Evolutionary conservation across 768 basidiomycete genomes (phyloP).

Genomic region (Lactarius hengduanensis): DNA sequence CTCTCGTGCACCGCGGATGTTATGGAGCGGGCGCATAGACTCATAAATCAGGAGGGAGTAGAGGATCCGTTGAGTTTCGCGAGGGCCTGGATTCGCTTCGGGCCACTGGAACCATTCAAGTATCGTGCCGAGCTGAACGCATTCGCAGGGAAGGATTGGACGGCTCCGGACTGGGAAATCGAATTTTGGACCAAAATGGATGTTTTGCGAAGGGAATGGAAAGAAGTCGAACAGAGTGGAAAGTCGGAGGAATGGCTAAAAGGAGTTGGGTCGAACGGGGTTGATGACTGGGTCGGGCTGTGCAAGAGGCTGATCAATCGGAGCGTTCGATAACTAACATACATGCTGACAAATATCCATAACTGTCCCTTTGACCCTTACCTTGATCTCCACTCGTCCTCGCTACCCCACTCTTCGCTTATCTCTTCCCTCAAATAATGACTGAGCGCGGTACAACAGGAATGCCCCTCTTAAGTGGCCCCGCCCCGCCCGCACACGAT

Average conservation of each 20-base stretch:
- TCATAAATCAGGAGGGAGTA: slow-evolving; percentile 23
- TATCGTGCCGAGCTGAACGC: slow-evolving; percentile 61
- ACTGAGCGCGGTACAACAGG: slow-evolving; percentile 37
- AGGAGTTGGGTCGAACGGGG: slow-evolving; percentile 58
- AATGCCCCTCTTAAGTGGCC: slow-evolving; percentile 70
- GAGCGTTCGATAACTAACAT: slow-evolving; percentile 29
- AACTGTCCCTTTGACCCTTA: not conserved
- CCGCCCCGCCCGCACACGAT: slow-evolving; percentile 43
- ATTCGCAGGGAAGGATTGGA: slow-evolving; percentile 42
- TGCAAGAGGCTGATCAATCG: slow-evolving; percentile 39
- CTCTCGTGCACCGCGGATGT: slow-evolving; percentile 49
- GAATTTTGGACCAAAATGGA: slow-evolving; percentile 51
- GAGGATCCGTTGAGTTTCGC: slow-evolving; percentile 44
- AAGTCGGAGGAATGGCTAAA: slow-evolving; percentile 59
- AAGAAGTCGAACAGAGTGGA: slow-evolving; percentile 51
- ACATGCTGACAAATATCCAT: not conserved
- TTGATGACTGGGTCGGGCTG: slow-evolving; percentile 60
- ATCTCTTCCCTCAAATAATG: slow-evolving; percentile 6
- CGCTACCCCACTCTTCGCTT: not conserved
- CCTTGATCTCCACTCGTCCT: not conserved
- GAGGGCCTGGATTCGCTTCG: slow-evolving; percentile 56
- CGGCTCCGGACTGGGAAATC: slow-evolving; percentile 56
- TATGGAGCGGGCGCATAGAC: slow-evolving; percentile 38
- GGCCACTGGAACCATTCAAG: slow-evolving; percentile 55
- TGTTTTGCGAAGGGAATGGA: slow-evolving; percentile 56